Base-by-base conservation (phyloP, 345 rosid genomes). In the Camelina sativa region DNA sequence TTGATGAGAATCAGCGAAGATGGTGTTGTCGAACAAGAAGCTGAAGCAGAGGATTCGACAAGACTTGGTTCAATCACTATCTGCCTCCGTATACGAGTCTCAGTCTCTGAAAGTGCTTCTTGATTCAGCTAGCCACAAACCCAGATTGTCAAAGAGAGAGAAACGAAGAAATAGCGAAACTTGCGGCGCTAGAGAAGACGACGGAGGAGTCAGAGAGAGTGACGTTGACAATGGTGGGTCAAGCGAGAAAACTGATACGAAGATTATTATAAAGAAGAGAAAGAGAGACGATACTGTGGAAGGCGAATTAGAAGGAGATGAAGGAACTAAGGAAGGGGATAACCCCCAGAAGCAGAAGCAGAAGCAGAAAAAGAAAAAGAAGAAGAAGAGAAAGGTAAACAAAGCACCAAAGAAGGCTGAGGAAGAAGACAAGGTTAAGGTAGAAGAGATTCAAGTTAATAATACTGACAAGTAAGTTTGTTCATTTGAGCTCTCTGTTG, bases 1-100 rank as follows among this genome's bases (percentile, higher is more conserved):
- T 37, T n/a, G 52, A 37, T 25, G 60, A 75, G 60, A 75, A 67
- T 34, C 35, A 13, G 69, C 46, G 70, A 74, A 56, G 50, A 90
- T 94, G 98, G 97, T 91, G 66, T 76, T 91, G 30, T 94, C 97
- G 37, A 94, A 94, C 83, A 91, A 88, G 85, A 94, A 94, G 85
- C 89, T 94, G 41, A 94, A 94, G 85, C 88, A 89, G 82, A 88
- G 81, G 82, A 79, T 88, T n/a, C 80, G 93, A 46, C 79, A 73
- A 56, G 86, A 81, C 20, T 75, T 84, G 46, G 84, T 83, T 2
- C 78, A 86, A 61, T 71, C 83, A 28, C 51, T 86, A 30, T 51
- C 82, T 1, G 78, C 54, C 23, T 43, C 76, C 1, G 78, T 50
- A 35, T 30, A 84, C 13, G 76, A 60, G 67, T 74, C 86, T n/a